Evolutionary conservation across 2,329 filamentous ascomycete genomes (phyloP), one percentile per base, ranked within the genome.

Genomic region (Mariannaea sp.): DNA sequence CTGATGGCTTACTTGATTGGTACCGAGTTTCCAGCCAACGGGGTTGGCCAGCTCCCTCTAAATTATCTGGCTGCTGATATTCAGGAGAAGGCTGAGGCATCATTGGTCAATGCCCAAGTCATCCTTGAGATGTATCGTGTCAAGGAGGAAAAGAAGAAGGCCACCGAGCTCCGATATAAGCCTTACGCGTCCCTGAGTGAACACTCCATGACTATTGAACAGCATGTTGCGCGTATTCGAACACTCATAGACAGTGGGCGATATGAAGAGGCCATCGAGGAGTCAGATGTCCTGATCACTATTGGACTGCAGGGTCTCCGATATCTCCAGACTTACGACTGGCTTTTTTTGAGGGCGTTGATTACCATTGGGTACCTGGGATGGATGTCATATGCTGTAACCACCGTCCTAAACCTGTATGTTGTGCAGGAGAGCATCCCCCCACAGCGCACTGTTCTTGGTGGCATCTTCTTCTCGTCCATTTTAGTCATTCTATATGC

Each of bases 281-380:
- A 89, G 64, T 91, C 90, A 1, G 85, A 88, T 35, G 82, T 85
- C 22, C 78, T 99, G 12, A 89, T 97, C 55, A 82, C 88, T 54
- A 75, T 90, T 44, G 88, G 85, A 2, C 80, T 99, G 1, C 83
- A 91, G 56, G 94, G 94, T 7, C 77, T 99, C 55, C 84, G 94
- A 44, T 99, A 99, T 70, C 80, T 99, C 20, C 94, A 99, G 72
- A 99, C 92, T 0, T 99, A 99, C 66, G 94, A 99, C 75, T 99
- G 94, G 94, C 80, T 99, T 2, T 99, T 99, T 73, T 76, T 99
- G 29, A 83, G 94, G 55, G 88, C 90, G 2, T 79, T 99, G 43
- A 88, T 99, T 55, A 97, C 94, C 2, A 70, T 89, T 10, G 94
- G 94, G 14, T 99, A 97, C 67, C 75, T 97, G 7, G 94, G 94